Evolutionary conservation across 306 rosid genomes (phyloP), one percentile per base, ranked within the genome.

Genomic region (Begonia peltatifolia): DNA sequence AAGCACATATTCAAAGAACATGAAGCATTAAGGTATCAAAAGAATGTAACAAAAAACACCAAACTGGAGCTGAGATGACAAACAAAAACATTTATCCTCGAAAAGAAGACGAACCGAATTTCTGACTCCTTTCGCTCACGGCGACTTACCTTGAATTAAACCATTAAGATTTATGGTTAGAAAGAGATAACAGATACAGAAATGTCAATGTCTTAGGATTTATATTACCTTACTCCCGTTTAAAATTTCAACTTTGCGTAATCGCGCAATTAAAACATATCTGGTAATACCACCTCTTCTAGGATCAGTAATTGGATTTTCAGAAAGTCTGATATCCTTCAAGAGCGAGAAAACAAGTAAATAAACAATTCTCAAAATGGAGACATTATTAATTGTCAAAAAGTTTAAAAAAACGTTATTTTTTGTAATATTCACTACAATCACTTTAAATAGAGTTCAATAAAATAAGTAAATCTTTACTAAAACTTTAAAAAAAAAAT

Each of bases 101-200:
- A 44, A 44, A 44, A 44, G 48, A 44, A 44, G 9, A 61, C 63
- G 14, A 59, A 85, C 97, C 95, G 79, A 63, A 90, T 85, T 76
- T 90, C 97, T 6, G 97, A 90, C 43, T 90, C 97, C 69, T 80
- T 90, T 79, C 94, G 83, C 71, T 90, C 97, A 47, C 94, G 95
- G 47, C 64, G 62, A 42, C 74, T 80, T 52, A 90, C 73, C 97
- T 89, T 66, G 50, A 73, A 65, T 5, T 30, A 7, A 3, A 6
- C 8, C 38, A 30, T 30, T 1, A 30, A 30, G 38, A 6, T 30
- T 20, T 30, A 30, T 6, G 38, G 38, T 30, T 30, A 30, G 38
- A 30, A 7, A 30, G 9, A 30, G 9, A 9, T 5, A 30, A 30
- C 6, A 30, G 38, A 30, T 30, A 30, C 59, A 61, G 38, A 47